phyloP scores from a whole-genome alignment of 2,329 filamentous ascomycete genomes.

The Fusarium udum region DNA sequence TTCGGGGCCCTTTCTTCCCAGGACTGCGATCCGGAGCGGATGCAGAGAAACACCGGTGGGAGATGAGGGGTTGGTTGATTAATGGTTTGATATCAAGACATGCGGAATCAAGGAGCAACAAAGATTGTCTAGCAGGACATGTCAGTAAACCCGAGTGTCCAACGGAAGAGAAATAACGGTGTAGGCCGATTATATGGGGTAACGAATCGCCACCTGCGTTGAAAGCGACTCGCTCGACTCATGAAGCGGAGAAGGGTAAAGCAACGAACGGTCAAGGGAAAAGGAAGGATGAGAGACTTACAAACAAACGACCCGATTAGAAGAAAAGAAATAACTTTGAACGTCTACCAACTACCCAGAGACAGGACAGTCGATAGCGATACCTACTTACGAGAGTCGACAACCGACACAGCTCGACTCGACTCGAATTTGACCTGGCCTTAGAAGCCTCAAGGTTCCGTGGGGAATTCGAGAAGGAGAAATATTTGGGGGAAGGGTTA shows the following conservation, averaged over 20 bases:
- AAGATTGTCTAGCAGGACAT: conserved; percentile 31
- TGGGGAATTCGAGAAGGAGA: conserved; percentile 28
- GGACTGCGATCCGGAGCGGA: conserved; percentile 33
- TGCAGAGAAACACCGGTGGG: conserved; percentile 29
- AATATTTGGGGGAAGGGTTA: conserved; percentile 36
- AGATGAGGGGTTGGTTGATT: conserved; percentile 33
- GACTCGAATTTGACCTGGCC: conserved; percentile 28
- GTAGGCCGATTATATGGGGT: conserved; percentile 34
- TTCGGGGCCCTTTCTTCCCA: conserved; percentile 36
- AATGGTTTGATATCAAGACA: conserved; percentile 44
- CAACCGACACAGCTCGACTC: neutral
- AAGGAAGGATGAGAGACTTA: conserved; percentile 24
- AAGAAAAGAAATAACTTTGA: conserved; percentile 9
- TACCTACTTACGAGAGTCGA: conserved; percentile 25
- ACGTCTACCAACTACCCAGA: conserved; percentile 14
- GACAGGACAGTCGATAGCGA: conserved; percentile 11
- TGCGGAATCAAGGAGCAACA: conserved; percentile 37
- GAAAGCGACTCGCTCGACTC: conserved; percentile 21
- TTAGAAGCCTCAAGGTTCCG: conserved; percentile 22
- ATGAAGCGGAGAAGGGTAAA: conserved; percentile 15
- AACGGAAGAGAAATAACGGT: conserved; percentile 22
- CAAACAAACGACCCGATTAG: conserved; percentile 35
- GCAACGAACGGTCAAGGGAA: neutral
- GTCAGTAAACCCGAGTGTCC: conserved; percentile 32
- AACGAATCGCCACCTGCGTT: conserved; percentile 47